Conservation (phyloP, 305 asterid genomes). For the Striga hermonthica region DNA sequence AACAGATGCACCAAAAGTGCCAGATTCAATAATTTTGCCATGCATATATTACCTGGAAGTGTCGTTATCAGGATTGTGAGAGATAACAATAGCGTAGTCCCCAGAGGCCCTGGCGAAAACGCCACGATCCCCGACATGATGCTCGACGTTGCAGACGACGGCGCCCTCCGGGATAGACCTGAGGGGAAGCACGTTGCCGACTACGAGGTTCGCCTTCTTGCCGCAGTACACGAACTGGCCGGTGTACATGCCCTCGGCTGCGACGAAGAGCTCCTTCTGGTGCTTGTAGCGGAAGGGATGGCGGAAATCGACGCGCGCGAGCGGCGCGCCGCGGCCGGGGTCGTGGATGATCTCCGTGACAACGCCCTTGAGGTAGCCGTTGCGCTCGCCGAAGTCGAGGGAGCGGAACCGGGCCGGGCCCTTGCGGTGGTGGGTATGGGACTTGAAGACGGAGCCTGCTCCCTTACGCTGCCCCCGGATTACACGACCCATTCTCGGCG, state of each 20-base stretch:
- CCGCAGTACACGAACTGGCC: conserved; percentile 65
- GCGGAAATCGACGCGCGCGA: conserved; percentile 69
- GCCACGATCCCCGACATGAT: conserved; percentile 17
- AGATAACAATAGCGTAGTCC: conserved; percentile 72
- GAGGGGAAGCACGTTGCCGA: conserved; percentile 45
- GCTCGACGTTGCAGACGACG: conserved; percentile 17
- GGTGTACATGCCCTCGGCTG: conserved; percentile 78
- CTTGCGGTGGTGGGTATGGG: conserved; percentile 85
- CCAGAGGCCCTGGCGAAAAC: conserved; percentile 56
- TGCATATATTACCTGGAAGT: conserved; percentile 49
- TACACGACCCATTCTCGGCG: conserved; percentile 58
- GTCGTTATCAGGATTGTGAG: conserved; percentile 78
- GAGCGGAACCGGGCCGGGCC: conserved; percentile 75
- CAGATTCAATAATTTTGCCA: neutral
- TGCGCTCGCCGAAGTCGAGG: conserved; percentile 76
- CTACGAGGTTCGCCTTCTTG: conserved; percentile 62
- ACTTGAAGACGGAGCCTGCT: conserved; percentile 68
- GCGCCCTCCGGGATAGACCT: conserved; percentile 17
- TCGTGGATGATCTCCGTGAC: conserved; percentile 67
- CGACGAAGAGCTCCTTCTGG: conserved; percentile 74
- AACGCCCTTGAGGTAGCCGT: conserved; percentile 76
- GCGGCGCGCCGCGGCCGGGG: conserved; percentile 80
- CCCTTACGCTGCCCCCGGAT: conserved; percentile 83
- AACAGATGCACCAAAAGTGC: neutral
- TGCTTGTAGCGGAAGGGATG: conserved; percentile 72